A percentile compares a stretch with the other conserved stretches of the same genome.
Evolutionary conservation across 1,284 basidiomycete species (phyloP).

Genomic region (Sanghuangporus sanghuang): DNA sequence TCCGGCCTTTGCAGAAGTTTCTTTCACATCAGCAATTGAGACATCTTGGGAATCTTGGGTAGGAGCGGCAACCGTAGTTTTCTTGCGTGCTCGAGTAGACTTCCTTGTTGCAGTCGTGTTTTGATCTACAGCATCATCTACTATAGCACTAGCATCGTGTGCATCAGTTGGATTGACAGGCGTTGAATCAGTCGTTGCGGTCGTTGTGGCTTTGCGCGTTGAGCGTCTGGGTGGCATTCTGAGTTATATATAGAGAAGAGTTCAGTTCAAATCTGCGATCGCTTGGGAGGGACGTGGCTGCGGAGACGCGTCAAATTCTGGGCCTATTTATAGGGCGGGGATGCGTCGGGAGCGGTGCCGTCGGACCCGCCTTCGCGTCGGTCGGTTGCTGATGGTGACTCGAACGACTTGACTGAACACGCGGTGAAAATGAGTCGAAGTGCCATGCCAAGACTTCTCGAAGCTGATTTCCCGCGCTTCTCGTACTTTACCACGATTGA

Average conservation of each 20-base stretch:
- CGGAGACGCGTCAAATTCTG: background rate
- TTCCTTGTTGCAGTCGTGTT: background rate
- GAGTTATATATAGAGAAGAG: background rate
- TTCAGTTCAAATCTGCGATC: background rate
- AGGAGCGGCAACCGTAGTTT: background rate
- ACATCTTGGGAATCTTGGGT: background rate
- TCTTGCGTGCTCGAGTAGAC: background rate
- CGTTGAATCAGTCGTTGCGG: background rate
- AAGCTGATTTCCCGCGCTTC: background rate
- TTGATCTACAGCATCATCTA: background rate
- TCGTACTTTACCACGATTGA: background rate
- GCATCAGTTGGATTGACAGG: background rate
- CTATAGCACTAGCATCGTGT: background rate
- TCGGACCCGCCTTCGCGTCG: background rate
- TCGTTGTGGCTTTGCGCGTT: conserved; percentile 5
- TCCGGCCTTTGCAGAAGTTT: background rate
- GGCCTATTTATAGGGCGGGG: background rate
- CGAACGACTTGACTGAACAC: background rate
- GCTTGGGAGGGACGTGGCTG: background rate
- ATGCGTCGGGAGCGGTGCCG: conserved; percentile 4
- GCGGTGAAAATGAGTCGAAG: background rate
- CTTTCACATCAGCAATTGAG: background rate
- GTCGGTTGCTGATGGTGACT: background rate
- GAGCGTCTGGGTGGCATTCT: conserved; percentile 13
- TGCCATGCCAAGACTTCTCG: background rate